Evolutionary conservation across 1,284 basidiomycete genomes (phyloP), one percentile per base, ranked within the genome.

Genomic region (Naganishia sp.): DNA sequence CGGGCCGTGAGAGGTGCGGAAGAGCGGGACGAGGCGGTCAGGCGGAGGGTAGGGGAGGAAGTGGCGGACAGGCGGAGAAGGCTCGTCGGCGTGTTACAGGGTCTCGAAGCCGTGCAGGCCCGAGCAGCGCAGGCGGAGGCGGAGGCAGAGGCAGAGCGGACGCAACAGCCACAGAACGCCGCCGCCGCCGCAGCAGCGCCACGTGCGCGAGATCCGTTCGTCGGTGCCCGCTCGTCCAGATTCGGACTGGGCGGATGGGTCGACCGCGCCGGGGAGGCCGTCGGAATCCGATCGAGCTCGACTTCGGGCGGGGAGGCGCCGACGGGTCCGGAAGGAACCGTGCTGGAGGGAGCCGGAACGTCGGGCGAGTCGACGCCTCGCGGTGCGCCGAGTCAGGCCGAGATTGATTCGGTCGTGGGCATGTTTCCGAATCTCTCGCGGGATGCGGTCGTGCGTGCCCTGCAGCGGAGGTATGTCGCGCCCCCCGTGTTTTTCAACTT

Each of bases 371-470:
- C 23, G 23, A 28, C 16, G 49, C 23, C n/a, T 50, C 50, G 23
- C 23, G 42, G 42, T 9, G 52, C 61, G 31, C 61, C 61, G 2
- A 64, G 50, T 54, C 61, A 54, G 44, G 42, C 44, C 18, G 61
- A 64, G 39, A 46, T 66, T 23, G 36, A 44, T 23, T 87, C 89
- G 55, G 74, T 94, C 68, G 85, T 84, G 56, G 84, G 79, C 63
- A 92, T 94, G 88, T 94, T 94, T 76, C 91, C 92, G 18, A 86
- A 90, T 75, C 75, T 90, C 42, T 84, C 84, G 33, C 82, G 90
- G 61, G 88, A 90, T 56, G 83, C 86, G n/a, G 81, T 93, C n/a
- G 84, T 92, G 11, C 85, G 84, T 42, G 87, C 90, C 9, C 80
- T 94, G 50, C 90, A 93, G 75, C 81, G 88, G 76, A 92, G 89